A percentile compares a stretch with the other conserved stretches of the same genome.
Evolutionary conservation across 208 protist genomes (phyloP).

Genomic region (Leishmania mexicana): DNA sequence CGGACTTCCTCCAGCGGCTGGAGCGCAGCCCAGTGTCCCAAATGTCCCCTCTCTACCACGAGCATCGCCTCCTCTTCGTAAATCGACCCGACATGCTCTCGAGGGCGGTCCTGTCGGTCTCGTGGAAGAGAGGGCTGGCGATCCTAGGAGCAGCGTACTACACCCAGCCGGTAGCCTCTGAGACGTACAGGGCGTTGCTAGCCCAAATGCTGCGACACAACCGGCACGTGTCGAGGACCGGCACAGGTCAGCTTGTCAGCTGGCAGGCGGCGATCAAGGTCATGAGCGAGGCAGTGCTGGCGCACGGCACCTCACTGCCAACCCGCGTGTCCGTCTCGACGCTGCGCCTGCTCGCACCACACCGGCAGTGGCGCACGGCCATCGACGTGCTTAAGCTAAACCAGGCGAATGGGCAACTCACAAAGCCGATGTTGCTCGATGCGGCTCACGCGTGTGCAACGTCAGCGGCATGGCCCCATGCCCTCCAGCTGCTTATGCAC

Average conservation of each 20-base stretch:
- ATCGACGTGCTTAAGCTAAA: conserved; percentile 59
- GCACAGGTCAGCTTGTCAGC: conserved; percentile 39
- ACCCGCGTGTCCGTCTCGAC: conserved; percentile 65
- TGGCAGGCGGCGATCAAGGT: conserved; percentile 70
- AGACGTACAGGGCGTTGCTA: conserved; percentile 72
- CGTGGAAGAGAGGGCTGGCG: conserved; percentile 68
- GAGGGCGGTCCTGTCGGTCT: conserved; percentile 53
- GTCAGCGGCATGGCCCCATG: conserved; percentile 44
- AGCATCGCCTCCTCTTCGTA: conserved; percentile 73
- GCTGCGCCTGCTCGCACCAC: conserved; percentile 73
- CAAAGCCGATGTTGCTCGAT: conserved; percentile 76
- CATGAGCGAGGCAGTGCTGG: conserved; percentile 63
- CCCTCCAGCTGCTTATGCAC: conserved; percentile 57
- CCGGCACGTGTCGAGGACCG: conserved; percentile 41
- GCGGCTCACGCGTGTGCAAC: conserved; percentile 72
- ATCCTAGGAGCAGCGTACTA: conserved; percentile 79
- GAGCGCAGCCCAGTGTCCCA: conserved; percentile 73
- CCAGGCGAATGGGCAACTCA: conserved; percentile 70
- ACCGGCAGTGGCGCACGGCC: conserved; percentile 60
- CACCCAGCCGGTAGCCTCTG: conserved; percentile 55
- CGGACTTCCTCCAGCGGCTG: conserved; percentile 81
- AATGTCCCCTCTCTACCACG: conserved; percentile 82
- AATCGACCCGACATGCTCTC: conserved; percentile 81
- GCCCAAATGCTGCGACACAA: conserved; percentile 87
- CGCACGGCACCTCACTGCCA: conserved; percentile 66